These are phyloP conservation scores for Acacia melanoxylon DNA, from an alignment of 306 rosid genomes.

Conservation along the genomic window DNA sequence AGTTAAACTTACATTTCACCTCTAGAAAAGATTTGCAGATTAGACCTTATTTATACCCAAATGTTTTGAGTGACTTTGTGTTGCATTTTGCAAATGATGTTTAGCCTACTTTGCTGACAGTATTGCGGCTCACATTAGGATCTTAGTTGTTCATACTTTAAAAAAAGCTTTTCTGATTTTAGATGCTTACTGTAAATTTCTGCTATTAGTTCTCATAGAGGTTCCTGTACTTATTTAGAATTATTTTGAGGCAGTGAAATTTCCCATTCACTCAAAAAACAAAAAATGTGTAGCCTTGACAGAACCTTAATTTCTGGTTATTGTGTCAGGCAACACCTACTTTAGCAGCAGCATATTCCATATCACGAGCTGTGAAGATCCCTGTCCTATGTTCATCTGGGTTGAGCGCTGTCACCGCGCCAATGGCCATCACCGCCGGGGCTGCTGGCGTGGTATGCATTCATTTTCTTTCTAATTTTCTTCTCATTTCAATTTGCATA, in stretches of 20 bases:
- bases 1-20: background rate
- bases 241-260: too few relatives aligned
- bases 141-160: too few relatives aligned
- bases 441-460: constrained; percentile 89
- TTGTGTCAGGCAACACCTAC: constrained; percentile 77
- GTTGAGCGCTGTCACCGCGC: constrained; percentile 80
- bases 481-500: background rate
- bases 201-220: too few relatives aligned
- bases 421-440: constrained; percentile 94
- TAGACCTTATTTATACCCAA: background rate
- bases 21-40: background rate
- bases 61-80: too few relatives aligned
- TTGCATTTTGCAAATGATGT: constrained; percentile 8
- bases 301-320: constrained; percentile 6
- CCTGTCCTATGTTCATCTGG: constrained; percentile 93
- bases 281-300: constrained; percentile 8
- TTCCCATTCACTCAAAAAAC: too few relatives aligned
- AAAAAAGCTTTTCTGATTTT: too few relatives aligned
- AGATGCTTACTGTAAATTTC: too few relatives aligned
- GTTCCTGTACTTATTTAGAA: too few relatives aligned
- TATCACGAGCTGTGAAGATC: constrained; percentile 83
- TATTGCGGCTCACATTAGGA: too few relatives aligned
- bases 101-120: background rate
- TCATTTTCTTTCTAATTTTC: constrained; percentile 1
- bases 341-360: constrained; percentile 87